Conservation (phyloP, 768 basidiomycete genomes). For the Amanita jacksonii region DNA sequence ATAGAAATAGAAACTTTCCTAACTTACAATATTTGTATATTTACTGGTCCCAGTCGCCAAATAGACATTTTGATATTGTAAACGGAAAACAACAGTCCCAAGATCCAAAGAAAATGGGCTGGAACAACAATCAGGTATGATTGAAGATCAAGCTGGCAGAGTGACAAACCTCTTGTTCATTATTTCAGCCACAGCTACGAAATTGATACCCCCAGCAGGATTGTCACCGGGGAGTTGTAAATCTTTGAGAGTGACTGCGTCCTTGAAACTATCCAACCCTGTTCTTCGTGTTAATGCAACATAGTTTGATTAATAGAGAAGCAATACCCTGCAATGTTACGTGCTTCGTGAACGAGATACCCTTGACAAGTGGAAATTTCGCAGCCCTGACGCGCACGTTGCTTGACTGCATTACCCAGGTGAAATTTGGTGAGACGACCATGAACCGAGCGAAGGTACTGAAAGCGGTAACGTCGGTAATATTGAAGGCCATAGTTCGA, state of each 20-base stretch:
- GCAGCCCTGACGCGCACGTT: constrained; percentile 53
- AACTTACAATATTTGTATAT: constrained; percentile 41
- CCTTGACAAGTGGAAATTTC: constrained; percentile 59
- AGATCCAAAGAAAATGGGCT: constrained; percentile 65
- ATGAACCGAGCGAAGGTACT: constrained; percentile 49
- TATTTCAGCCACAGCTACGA: constrained; percentile 44
- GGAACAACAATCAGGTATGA: neutral
- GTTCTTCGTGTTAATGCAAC: constrained; percentile 1
- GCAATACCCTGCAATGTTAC: constrained; percentile 44
- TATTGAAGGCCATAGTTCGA: constrained; percentile 47
- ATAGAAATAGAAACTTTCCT: neutral
- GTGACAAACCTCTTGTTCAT: constrained; percentile 43
- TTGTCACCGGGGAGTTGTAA: constrained; percentile 59
- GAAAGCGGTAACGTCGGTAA: constrained; percentile 48
- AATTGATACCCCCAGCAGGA: constrained; percentile 59
- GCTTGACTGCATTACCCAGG: constrained; percentile 52
- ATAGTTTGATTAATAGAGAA: neutral
- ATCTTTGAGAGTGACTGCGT: constrained; percentile 43
- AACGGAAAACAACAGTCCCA: constrained; percentile 54
- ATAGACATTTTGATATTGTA: constrained; percentile 46
- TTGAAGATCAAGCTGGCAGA: neutral
- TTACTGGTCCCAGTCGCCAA: constrained; percentile 47
- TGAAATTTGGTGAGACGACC: constrained; percentile 60
- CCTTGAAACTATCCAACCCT: constrained; percentile 58
- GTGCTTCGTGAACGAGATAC: constrained; percentile 53